Conservation (phyloP, 805 yeast genomes). For the Jamesozyma spencerorum region DNA sequence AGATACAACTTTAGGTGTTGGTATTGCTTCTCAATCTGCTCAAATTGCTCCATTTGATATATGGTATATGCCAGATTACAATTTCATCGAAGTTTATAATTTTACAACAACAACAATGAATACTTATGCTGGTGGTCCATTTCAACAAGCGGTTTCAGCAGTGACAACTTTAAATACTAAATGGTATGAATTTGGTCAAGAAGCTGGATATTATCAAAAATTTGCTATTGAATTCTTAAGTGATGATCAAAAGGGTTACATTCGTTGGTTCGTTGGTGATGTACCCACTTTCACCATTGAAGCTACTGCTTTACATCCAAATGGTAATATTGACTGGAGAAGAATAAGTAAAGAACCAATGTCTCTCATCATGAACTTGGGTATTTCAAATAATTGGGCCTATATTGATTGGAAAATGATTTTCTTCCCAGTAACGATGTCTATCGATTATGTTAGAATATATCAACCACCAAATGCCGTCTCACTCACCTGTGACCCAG, state of each 20-base stretch:
- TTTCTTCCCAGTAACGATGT: slow-evolving; percentile 67
- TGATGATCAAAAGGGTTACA: slow-evolving; percentile 62
- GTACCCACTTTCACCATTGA: slow-evolving; percentile 66
- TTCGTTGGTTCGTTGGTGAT: slow-evolving; percentile 80
- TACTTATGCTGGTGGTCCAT: slow-evolving; percentile 85
- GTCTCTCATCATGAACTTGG: slow-evolving; percentile 80
- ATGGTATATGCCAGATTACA: slow-evolving; percentile 89
- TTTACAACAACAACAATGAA: slow-evolving; percentile 67
- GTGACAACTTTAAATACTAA: slow-evolving; percentile 65
- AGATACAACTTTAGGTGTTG: slow-evolving; percentile 43
- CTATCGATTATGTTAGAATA: slow-evolving; percentile 79
- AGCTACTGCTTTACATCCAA: slow-evolving; percentile 72
- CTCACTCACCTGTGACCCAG: slow-evolving; percentile 77
- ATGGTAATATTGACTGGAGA: slow-evolving; percentile 85
- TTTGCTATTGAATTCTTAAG: slow-evolving; percentile 73
- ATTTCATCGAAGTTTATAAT: slow-evolving; percentile 66
- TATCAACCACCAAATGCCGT: slow-evolving; percentile 69
- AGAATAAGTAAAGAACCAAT: slow-evolving; percentile 82
- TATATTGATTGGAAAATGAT: slow-evolving; percentile 83
- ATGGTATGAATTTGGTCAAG: slow-evolving; percentile 70
- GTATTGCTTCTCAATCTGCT: slow-evolving; percentile 83
- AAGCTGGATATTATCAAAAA: slow-evolving; percentile 49
- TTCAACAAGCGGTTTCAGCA: slow-evolving; percentile 86
- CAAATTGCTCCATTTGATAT: slow-evolving; percentile 92
- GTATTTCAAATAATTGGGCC: slow-evolving; percentile 87